phyloP scores from a whole-genome alignment of 140 eudicot species.

The Anethum foeniculum region DNA sequence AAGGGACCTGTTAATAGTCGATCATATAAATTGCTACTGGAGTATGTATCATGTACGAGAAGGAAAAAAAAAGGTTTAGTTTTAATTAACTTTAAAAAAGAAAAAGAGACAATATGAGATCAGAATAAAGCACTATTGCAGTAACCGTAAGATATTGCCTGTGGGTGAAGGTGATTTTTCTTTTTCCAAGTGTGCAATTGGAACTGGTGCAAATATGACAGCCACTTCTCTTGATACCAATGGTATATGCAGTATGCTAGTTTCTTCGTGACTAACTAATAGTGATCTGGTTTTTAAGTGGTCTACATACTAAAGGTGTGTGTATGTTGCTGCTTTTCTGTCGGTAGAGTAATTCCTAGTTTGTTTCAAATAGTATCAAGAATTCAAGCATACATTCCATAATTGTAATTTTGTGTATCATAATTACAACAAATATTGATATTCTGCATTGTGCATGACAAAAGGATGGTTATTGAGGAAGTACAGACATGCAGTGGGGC shows the following conservation, averaged over 20 bases:
- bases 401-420: too few species aligned
- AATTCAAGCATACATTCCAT: too few species aligned
- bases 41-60: neutral
- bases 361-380: too few species aligned
- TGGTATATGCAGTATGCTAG: neutral
- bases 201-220: neutral
- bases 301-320: too few species aligned
- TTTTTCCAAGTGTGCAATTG: constrained; percentile 1
- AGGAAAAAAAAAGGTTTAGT: neutral
- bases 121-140: constrained; percentile 1
- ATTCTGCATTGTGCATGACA: neutral
- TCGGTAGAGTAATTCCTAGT: too few species aligned
- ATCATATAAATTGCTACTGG: neutral
- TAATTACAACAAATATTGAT: neutral
- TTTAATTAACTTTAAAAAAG: neutral
- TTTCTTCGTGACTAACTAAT: neutral
- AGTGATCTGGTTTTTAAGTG: neutral
- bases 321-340: too few species aligned
- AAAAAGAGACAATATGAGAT: neutral
- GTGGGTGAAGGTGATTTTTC: constrained; percentile 1
- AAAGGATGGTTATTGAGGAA: neutral
- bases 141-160: neutral
- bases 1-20: neutral
- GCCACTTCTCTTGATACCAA: neutral
- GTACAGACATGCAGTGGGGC: neutral